Percentiles rank a stretch among this genome's conserved stretches.
These are phyloP conservation scores for Dorcoceras hygrometricum DNA, from an alignment of 257 asterid genomes.

Conservation along the genomic window DNA sequence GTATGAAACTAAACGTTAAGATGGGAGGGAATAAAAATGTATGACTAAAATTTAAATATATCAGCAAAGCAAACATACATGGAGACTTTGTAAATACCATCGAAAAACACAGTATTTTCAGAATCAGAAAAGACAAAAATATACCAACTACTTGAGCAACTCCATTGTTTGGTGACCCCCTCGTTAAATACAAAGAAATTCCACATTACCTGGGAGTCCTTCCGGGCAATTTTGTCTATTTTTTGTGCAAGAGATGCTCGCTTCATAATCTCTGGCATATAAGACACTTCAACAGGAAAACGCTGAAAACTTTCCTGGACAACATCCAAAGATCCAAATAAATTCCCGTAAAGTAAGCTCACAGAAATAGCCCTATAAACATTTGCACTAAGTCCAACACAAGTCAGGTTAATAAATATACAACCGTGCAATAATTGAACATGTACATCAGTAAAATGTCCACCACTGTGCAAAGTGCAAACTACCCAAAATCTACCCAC, in stretches of 20 bases:
- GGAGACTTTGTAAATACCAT: conserved; percentile 10
- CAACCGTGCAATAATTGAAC: not conserved
- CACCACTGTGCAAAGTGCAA: not conserved
- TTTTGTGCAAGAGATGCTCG: conserved; percentile 89
- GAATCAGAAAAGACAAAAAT: not conserved
- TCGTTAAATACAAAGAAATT: not conserved
- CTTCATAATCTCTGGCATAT: conserved; percentile 79
- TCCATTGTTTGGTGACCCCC: conserved; percentile 10
- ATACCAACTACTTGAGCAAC: conserved; percentile 15
- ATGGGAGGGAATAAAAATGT: not conserved
- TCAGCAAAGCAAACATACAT: conserved; percentile 8
- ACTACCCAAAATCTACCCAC: not conserved
- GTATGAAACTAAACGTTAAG: not conserved
- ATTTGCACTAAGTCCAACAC: not conserved
- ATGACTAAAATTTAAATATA: not conserved
- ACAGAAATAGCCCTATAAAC: not conserved
- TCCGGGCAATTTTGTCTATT: conserved; percentile 74
- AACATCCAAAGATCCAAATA: conserved; percentile 11
- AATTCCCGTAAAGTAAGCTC: not conserved
- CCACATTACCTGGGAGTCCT: conserved; percentile 72
- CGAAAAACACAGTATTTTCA: too few species aligned
- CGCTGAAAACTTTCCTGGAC: conserved; percentile 84
- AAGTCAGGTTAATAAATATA: not conserved
- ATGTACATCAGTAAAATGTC: not conserved
- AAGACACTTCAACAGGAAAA: conserved; percentile 75